Evolutionary conservation across 768 basidiomycete genomes (phyloP).

Genomic region (Terana coerulea): DNA sequence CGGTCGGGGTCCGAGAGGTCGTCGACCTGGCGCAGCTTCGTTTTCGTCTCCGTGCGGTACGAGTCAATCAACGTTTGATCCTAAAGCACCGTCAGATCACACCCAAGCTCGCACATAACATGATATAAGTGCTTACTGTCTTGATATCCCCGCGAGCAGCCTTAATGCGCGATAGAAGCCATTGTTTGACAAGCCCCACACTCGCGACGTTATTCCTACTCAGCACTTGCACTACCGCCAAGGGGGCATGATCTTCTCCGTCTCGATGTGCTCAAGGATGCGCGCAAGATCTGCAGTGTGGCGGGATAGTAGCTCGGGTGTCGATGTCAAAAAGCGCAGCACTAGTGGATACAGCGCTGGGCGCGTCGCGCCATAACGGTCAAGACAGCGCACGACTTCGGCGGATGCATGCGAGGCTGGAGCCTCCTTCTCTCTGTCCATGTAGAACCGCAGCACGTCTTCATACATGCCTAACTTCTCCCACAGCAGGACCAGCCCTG

Average conservation of each 20-base stretch:
- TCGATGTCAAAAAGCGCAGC: constrained; percentile 84
- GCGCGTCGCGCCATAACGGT: constrained; percentile 65
- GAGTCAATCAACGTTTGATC: constrained; percentile 85
- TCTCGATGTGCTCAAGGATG: constrained; percentile 76
- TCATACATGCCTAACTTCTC: constrained; percentile 96
- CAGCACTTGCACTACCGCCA: constrained; percentile 87
- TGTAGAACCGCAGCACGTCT: constrained; percentile 91
- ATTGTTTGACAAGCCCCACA: constrained; percentile 88
- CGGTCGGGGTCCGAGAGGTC: constrained; percentile 75
- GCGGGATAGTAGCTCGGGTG: constrained; percentile 62
- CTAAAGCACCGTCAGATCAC: constrained; percentile 34
- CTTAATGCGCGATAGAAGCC: constrained; percentile 78
- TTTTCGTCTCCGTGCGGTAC: constrained; percentile 79
- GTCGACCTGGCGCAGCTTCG: constrained; percentile 76
- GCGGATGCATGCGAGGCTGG: constrained; percentile 35
- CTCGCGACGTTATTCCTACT: constrained; percentile 88
- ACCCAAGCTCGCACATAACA: neutral
- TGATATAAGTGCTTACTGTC: constrained; percentile 47
- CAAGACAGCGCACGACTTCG: constrained; percentile 71
- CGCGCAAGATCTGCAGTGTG: constrained; percentile 70
- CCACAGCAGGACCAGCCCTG: constrained; percentile 87
- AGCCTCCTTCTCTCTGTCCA: constrained; percentile 62
- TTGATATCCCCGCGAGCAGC: constrained; percentile 74
- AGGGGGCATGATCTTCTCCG: constrained; percentile 81
- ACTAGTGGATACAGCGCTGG: constrained; percentile 85